Evolutionary conservation across 164 flowering plant genomes (phyloP).

Genomic region (Warburgia ugandensis): DNA sequence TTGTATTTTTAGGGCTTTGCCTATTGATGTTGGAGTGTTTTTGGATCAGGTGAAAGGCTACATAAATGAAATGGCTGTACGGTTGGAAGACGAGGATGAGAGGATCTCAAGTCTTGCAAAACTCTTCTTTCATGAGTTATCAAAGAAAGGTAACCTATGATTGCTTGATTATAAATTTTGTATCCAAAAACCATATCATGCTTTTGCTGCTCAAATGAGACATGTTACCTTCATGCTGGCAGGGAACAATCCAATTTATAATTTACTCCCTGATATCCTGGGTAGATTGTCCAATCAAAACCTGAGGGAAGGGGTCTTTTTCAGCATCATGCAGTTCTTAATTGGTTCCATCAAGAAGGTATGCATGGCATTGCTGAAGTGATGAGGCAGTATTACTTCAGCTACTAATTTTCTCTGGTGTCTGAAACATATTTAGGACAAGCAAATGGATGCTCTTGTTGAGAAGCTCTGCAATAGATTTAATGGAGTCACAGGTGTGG

Average conservation of each 20-base stretch:
- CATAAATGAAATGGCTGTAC: slow-evolving; percentile 87
- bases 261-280: slow-evolving; percentile 94
- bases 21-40: slow-evolving; percentile 1
- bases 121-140: slow-evolving; percentile 86
- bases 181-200: not conserved
- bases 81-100: slow-evolving; percentile 87
- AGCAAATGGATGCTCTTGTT: slow-evolving; percentile 97
- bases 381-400: not conserved
- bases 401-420: not conserved
- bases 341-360: slow-evolving; percentile 96
- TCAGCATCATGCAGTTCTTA: slow-evolving; percentile 93
- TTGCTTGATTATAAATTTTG: not conserved
- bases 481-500: slow-evolving; percentile 77
- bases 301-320: slow-evolving; percentile 60
- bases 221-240: slow-evolving; percentile 16
- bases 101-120: slow-evolving; percentile 88
- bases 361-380: slow-evolving; percentile 7
- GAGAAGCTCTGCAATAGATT: slow-evolving; percentile 95
- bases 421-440: slow-evolving; percentile 49
- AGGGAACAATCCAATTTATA: slow-evolving; percentile 96
- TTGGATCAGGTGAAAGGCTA: slow-evolving; percentile 83
- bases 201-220: slow-evolving; percentile 4
- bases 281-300: slow-evolving; percentile 73
- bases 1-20: not conserved
- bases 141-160: slow-evolving; percentile 73